Evolutionary conservation across 805 yeast genomes (phyloP).

Genomic region (Blastobotrys attinorum): DNA sequence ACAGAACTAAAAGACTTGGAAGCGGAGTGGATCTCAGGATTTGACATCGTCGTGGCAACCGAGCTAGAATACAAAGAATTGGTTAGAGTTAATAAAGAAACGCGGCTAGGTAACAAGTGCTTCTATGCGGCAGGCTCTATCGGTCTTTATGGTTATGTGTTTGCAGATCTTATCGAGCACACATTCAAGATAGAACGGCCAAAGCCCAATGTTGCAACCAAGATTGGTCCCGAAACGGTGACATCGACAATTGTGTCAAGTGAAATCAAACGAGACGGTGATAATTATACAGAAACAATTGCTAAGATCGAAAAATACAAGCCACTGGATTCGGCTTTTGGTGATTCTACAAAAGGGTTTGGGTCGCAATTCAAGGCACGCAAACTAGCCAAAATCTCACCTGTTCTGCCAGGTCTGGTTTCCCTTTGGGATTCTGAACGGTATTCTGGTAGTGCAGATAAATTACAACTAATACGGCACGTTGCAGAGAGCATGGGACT

Average conservation of each 20-base stretch:
- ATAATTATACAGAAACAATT: conserved; percentile 26
- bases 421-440: conserved; percentile 38
- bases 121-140: conserved; percentile 60
- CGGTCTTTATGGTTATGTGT: conserved; percentile 78
- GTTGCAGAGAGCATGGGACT: conserved; percentile 25
- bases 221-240: conserved; percentile 40
- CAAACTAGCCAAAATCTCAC: conserved; percentile 40
- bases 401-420: conserved; percentile 50
- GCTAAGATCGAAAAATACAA: conserved; percentile 33
- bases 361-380: conserved; percentile 17
- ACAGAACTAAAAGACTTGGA: conserved; percentile 22
- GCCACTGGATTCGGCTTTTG: conserved; percentile 29
- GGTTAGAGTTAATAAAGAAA: conserved; percentile 39
- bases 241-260: conserved; percentile 39
- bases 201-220: conserved; percentile 27
- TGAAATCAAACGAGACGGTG: conserved; percentile 24
- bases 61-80: conserved; percentile 37
- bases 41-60: conserved; percentile 70
- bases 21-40: conserved; percentile 40
- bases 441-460: too few relatives aligned
- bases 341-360: conserved; percentile 10
- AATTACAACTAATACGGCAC: too few relatives aligned
- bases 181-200: conserved; percentile 26
- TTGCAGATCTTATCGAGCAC: conserved; percentile 69
- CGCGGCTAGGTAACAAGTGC: conserved; percentile 53